phyloP scores from a whole-genome alignment of 345 rosid species.

The Arabidopsis thaliana region DNA sequence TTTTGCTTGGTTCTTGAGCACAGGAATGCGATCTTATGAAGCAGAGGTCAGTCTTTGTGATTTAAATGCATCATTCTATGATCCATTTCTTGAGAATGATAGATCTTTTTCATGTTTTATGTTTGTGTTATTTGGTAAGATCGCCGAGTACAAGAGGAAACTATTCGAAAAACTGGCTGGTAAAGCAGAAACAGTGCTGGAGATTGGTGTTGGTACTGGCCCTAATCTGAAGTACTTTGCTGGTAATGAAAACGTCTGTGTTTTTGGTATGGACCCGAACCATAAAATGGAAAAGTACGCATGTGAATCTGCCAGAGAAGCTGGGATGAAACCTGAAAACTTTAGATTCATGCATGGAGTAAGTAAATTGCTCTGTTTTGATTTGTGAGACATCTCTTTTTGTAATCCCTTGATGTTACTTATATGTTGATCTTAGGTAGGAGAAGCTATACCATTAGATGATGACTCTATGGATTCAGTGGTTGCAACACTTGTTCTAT shows the following conservation, averaged over 20 bases:
- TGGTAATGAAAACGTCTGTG: constrained; percentile 47
- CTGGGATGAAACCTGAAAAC: constrained; percentile 60
- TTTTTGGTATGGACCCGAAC: constrained; percentile 74
- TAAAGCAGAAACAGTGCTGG: constrained; percentile 64
- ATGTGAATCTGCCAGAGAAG: constrained; percentile 57
- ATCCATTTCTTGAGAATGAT: background rate
- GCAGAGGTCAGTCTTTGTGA: constrained; percentile 58
- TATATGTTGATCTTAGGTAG: constrained; percentile 52
- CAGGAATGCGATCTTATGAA: constrained; percentile 60
- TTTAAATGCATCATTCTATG: constrained; percentile 12
- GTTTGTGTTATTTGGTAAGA: constrained; percentile 37
- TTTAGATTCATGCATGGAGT: constrained; percentile 73
- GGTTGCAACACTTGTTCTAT: constrained; percentile 74
- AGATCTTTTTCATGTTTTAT: background rate
- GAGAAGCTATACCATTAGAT: constrained; percentile 69
- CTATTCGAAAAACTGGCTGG: constrained; percentile 62
- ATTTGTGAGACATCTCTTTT: background rate
- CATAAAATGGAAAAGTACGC: constrained; percentile 72
- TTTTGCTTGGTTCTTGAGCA: constrained; percentile 58
- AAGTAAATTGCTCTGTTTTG: constrained; percentile 14
- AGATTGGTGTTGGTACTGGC: constrained; percentile 81
- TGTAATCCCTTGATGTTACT: background rate
- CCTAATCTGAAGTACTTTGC: constrained; percentile 79
- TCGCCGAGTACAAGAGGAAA: constrained; percentile 61
- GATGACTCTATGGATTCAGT: constrained; percentile 82